phyloP scores from a whole-genome alignment of 164 flowering plant genomes.

The Macadamia integrifolia region DNA sequence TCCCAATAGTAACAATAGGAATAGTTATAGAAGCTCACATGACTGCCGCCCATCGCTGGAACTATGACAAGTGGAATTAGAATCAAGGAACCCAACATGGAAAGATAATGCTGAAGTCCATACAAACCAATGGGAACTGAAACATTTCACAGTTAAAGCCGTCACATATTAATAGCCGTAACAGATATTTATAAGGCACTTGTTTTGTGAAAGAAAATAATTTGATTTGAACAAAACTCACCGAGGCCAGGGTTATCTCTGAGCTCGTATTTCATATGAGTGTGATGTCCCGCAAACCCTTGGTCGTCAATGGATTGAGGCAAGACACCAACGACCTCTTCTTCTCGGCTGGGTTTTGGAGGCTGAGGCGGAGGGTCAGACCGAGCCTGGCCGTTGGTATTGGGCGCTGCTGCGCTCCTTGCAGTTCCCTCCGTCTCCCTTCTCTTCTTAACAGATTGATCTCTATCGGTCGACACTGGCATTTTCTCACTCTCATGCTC shows the following conservation, averaged over 20 bases:
- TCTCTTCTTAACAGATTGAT: constrained; percentile 49
- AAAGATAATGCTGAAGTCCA: constrained; percentile 87
- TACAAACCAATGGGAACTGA: constrained; percentile 93
- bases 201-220: not conserved
- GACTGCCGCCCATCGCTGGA: constrained; percentile 95
- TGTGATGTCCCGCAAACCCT: constrained; percentile 46
- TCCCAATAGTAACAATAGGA: not conserved
- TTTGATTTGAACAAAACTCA: constrained; percentile 21
- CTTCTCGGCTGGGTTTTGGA: constrained; percentile 23
- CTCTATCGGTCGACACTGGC: constrained; percentile 24
- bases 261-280: constrained; percentile 91
- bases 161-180: not conserved
- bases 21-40: constrained; percentile 40
- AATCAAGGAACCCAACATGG: constrained; percentile 86
- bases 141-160: constrained; percentile 7
- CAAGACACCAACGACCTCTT: constrained; percentile 46
- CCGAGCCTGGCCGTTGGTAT: constrained; percentile 32
- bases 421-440: constrained; percentile 48
- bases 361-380: constrained; percentile 12
- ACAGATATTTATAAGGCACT: not conserved
- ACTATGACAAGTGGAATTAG: constrained; percentile 92
- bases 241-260: constrained; percentile 96
- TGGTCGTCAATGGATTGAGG: constrained; percentile 60
- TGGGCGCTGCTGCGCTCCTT: constrained; percentile 21
- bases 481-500: constrained; percentile 24